Conservation (phyloP, 768 basidiomycete species). For the Gloeophyllum trabeum region DNA sequence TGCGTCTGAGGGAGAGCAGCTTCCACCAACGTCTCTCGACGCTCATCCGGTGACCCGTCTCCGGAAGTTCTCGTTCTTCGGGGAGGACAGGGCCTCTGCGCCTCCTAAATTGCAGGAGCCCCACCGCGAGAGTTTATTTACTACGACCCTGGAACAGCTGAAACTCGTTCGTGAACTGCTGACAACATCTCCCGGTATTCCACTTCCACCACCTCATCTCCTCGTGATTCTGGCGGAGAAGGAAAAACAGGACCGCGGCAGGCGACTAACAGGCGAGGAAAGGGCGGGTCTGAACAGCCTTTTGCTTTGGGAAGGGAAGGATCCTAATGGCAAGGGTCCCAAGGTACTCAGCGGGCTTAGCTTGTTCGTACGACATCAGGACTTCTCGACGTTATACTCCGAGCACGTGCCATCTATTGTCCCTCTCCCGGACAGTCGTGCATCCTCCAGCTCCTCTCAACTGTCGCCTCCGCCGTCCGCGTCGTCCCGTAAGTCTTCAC, state of each 20-base stretch:
- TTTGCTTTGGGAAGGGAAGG: conserved; percentile 48
- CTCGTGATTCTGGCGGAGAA: conserved; percentile 37
- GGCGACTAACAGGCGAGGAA: conserved; percentile 45
- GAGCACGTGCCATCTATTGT: conserved; percentile 25
- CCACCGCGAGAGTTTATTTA: conserved; percentile 20
- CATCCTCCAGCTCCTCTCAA: conserved; percentile 5
- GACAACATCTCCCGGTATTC: conserved; percentile 43
- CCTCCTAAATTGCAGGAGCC: too few relatives aligned
- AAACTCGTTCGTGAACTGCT: conserved; percentile 26
- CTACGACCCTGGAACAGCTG: conserved; percentile 27
- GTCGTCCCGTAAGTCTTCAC: conserved; percentile 5
- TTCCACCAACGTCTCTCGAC: conserved; percentile 18
- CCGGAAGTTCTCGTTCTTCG: not conserved
- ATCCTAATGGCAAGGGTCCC: conserved; percentile 20
- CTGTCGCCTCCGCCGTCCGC: conserved; percentile 9
- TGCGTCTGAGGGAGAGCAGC: not conserved
- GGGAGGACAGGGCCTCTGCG: too few relatives aligned
- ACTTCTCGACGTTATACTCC: conserved; percentile 38
- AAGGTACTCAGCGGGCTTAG: conserved; percentile 34
- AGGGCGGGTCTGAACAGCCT: conserved; percentile 37
- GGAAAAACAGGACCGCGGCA: conserved; percentile 27
- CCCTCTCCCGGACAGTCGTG: too few relatives aligned
- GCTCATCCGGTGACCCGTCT: conserved; percentile 3
- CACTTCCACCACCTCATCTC: conserved; percentile 33
- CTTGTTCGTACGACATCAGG: conserved; percentile 51